Conservation (phyloP, 1,139 yeast species). For the Suhomyces chickasaworum region DNA sequence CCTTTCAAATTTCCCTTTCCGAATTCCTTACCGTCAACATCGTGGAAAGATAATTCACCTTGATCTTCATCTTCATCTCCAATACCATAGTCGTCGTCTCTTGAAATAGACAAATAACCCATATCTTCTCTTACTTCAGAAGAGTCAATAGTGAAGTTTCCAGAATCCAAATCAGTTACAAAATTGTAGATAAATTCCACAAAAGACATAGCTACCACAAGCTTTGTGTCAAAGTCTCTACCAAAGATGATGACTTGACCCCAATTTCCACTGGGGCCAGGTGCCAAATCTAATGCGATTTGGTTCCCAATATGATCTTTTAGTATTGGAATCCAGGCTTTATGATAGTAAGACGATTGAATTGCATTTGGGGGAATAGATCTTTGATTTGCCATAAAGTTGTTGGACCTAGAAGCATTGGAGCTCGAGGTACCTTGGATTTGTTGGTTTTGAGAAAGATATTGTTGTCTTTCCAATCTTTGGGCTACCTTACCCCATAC, state of each 20-base stretch:
- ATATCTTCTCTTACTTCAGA: constrained; percentile 22
- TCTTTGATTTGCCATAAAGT: constrained; percentile 52
- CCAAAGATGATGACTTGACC: constrained; percentile 68
- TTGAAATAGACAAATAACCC: constrained; percentile 25
- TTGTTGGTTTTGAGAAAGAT: constrained; percentile 34
- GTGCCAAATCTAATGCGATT: constrained; percentile 62
- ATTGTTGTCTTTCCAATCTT: constrained; percentile 47
- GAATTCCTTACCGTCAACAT: constrained; percentile 44
- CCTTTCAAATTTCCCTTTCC: constrained; percentile 39
- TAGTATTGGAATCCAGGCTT: constrained; percentile 62
- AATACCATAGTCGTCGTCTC: constrained; percentile 48
- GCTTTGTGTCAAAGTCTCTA: constrained; percentile 63
- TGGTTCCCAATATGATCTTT: constrained; percentile 63
- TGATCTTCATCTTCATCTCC: constrained; percentile 47
- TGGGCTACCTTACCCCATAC: constrained; percentile 74
- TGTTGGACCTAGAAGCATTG: constrained; percentile 21
- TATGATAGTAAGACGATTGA: constrained; percentile 56
- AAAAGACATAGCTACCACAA: constrained; percentile 58
- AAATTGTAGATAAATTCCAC: constrained; percentile 54
- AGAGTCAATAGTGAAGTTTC: constrained; percentile 53
- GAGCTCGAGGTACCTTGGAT: constrained; percentile 25
- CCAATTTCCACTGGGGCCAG: constrained; percentile 61
- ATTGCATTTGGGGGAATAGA: constrained; percentile 60
- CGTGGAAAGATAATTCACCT: constrained; percentile 44
- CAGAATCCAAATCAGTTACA: constrained; percentile 55